Evolutionary conservation across 257 asterid genomes (phyloP).

Genomic region (Solanum sejunctum): DNA sequence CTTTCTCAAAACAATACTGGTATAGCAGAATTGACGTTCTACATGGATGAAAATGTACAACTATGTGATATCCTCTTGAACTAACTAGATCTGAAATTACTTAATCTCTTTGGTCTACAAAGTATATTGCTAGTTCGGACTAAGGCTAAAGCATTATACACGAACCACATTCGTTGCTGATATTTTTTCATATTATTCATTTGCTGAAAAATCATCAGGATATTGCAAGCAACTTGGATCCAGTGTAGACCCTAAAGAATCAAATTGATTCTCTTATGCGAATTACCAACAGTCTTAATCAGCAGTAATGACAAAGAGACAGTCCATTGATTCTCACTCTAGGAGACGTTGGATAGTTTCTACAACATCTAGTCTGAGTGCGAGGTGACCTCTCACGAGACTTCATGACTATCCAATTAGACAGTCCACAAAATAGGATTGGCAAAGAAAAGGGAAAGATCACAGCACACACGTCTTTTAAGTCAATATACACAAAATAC

Average conservation of each 20-base stretch:
- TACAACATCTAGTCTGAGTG: background rate
- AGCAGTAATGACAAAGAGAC: background rate
- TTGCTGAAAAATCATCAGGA: background rate
- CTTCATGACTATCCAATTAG: background rate
- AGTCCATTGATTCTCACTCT: background rate
- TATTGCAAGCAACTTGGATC: background rate
- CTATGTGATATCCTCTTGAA: background rate
- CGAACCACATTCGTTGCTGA: background rate
- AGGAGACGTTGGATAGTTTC: background rate
- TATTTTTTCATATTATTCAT: background rate
- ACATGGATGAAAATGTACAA: background rate
- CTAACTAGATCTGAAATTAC: background rate
- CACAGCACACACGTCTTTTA: background rate
- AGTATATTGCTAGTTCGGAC: background rate
- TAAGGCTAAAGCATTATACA: background rate
- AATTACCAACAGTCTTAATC: background rate
- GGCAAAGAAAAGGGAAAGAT: background rate
- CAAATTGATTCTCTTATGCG: background rate
- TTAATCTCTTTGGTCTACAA: background rate
- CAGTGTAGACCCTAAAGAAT: background rate
- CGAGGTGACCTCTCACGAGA: background rate
- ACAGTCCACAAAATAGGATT: background rate
- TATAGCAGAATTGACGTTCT: background rate
- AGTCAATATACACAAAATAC: background rate
- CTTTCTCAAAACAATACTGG: background rate